phyloP scores from a whole-genome alignment of 208 protist species.

The Phytomonas sp. region DNA sequence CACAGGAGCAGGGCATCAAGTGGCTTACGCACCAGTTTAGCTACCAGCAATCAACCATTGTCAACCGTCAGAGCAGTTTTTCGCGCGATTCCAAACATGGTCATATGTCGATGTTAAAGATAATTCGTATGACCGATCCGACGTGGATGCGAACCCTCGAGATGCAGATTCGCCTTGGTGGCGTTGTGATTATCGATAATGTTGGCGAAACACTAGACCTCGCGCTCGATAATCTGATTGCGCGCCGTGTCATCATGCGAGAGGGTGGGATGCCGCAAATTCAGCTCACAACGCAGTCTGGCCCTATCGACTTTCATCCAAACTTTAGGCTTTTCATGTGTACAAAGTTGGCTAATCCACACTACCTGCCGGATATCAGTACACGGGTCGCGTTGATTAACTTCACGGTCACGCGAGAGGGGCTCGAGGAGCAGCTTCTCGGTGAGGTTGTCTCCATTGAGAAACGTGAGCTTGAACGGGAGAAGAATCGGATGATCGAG shows the following conservation, averaged over 20 bases:
- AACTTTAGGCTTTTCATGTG: slow-evolving; percentile 93
- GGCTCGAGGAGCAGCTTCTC: slow-evolving; percentile 93
- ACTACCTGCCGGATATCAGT: slow-evolving; percentile 94
- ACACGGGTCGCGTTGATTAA: slow-evolving; percentile 95
- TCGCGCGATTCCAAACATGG: slow-evolving; percentile 14
- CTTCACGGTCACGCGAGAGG: slow-evolving; percentile 95
- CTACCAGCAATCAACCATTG: slow-evolving; percentile 18
- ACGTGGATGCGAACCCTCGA: slow-evolving; percentile 91
- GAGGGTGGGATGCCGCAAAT: slow-evolving; percentile 78
- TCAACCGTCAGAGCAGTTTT: slow-evolving; percentile 15
- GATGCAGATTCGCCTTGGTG: slow-evolving; percentile 90
- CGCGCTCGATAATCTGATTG: slow-evolving; percentile 90
- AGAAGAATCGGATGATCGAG: slow-evolving; percentile 92
- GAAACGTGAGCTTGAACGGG: slow-evolving; percentile 89
- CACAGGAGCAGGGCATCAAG: slow-evolving; percentile 93
- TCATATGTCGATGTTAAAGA: slow-evolving; percentile 33
- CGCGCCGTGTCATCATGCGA: slow-evolving; percentile 73
- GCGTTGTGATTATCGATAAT: slow-evolving; percentile 91
- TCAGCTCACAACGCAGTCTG: slow-evolving; percentile 80
- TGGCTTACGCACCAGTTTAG: slow-evolving; percentile 87
- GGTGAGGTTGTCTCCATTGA: slow-evolving; percentile 92
- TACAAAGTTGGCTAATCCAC: slow-evolving; percentile 94
- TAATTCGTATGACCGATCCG: slow-evolving; percentile 84
- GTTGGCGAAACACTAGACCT: slow-evolving; percentile 93
- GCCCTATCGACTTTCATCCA: slow-evolving; percentile 86